phyloP scores from a whole-genome alignment of 2,329 filamentous ascomycete genomes.

The Nannizziopsis barbatae region DNA sequence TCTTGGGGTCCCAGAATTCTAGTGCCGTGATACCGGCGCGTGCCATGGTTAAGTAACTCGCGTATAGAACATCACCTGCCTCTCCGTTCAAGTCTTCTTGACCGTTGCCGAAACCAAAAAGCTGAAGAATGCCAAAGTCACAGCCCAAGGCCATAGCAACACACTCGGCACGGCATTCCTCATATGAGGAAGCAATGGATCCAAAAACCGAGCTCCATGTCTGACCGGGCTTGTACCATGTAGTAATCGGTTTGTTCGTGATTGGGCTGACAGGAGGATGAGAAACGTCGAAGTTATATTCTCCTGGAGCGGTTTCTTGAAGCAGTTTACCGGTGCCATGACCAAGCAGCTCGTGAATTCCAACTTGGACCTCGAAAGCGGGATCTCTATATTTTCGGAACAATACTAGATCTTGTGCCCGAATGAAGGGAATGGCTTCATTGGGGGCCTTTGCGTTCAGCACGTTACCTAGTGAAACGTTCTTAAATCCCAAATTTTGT shows the following conservation, averaged over 20 bases:
- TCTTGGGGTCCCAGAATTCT: slow-evolving; percentile 91
- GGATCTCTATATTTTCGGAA: slow-evolving; percentile 75
- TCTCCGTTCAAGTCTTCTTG: slow-evolving; percentile 58
- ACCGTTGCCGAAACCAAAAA: slow-evolving; percentile 84
- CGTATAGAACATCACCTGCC: slow-evolving; percentile 78
- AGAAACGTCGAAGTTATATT: slow-evolving; percentile 76
- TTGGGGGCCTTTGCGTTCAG: slow-evolving; percentile 82
- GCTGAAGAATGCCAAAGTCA: slow-evolving; percentile 76
- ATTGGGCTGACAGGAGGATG: slow-evolving; percentile 75
- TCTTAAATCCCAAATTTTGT: slow-evolving; percentile 56
- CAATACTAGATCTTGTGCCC: slow-evolving; percentile 61
- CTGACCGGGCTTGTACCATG: slow-evolving; percentile 89
- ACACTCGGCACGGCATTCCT: slow-evolving; percentile 88
- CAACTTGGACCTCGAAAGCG: slow-evolving; percentile 91
- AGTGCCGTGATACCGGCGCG: slow-evolving; percentile 78
- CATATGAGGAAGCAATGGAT: slow-evolving; percentile 73
- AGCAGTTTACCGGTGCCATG: slow-evolving; percentile 91
- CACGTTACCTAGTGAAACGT: slow-evolving; percentile 80
- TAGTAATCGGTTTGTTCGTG: slow-evolving; percentile 62
- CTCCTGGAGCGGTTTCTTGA: slow-evolving; percentile 71
- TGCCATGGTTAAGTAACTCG: slow-evolving; percentile 85
- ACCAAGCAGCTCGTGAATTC: slow-evolving; percentile 77
- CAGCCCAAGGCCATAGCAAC: slow-evolving; percentile 86
- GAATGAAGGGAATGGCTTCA: slow-evolving; percentile 85
- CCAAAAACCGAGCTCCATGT: slow-evolving; percentile 93